Evolutionary conservation across 163 green algal genomes (phyloP).

Genomic region (Chlorella variabilis): DNA sequence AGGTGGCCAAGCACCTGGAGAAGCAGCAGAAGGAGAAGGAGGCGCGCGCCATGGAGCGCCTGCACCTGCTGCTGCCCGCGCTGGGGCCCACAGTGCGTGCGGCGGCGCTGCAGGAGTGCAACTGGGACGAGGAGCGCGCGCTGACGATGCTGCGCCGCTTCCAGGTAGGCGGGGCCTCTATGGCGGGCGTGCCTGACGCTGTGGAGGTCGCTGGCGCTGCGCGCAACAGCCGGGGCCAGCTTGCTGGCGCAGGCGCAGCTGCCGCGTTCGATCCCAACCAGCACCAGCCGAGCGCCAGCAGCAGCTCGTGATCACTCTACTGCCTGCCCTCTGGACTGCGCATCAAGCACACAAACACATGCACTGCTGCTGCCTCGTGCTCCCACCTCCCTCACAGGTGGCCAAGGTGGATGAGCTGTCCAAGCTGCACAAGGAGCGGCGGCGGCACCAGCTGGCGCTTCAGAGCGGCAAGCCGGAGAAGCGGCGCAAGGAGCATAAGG

Average conservation of each 20-base stretch:
- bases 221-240: no score
- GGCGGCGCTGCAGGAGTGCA: constrained; percentile 69
- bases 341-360: no score
- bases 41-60: constrained; percentile 58
- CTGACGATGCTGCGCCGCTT: constrained; percentile 64
- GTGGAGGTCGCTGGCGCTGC: no score
- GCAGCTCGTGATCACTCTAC: no score
- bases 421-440: constrained; percentile 42
- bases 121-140: constrained; percentile 75
- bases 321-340: no score
- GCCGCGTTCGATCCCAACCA: no score
- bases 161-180: constrained; percentile 3
- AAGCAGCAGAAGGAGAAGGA: constrained; percentile 77
- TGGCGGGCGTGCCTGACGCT: no score
- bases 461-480: constrained; percentile 19
- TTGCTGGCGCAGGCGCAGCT: no score
- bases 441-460: constrained; percentile 31
- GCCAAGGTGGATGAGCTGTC: constrained; percentile 30
- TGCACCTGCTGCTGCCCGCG: constrained; percentile 46
- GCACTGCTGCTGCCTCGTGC: background rate
- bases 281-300: no score
- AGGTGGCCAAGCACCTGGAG: constrained; percentile 75
- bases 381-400: background rate
- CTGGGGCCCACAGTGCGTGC: constrained; percentile 41
- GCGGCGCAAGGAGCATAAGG: background rate